Evolutionary conservation across 352 stramenopile species (phyloP).

Genomic region (Phytopythium litorale): DNA sequence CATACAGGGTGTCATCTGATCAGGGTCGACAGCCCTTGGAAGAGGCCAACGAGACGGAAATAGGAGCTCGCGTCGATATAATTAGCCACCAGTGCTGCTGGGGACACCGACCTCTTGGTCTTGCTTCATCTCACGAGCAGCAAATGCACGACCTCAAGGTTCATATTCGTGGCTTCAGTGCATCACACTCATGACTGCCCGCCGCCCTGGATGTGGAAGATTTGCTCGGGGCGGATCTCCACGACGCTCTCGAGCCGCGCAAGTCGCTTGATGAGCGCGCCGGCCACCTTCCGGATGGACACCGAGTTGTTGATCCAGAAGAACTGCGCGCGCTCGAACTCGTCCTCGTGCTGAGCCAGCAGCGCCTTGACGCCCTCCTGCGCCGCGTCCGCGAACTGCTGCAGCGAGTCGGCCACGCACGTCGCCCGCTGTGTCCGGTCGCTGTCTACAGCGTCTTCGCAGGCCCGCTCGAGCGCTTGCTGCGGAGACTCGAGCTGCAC

Average conservation of each 20-base stretch:
- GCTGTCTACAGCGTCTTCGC: slow-evolving; percentile 9
- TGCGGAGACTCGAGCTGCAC: slow-evolving; percentile 43
- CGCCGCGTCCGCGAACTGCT: slow-evolving; percentile 40
- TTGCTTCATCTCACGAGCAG: too few relatives aligned
- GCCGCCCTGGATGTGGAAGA: slow-evolving; percentile 30
- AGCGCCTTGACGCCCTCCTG: slow-evolving; percentile 46
- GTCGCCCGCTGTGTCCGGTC: slow-evolving; percentile 33
- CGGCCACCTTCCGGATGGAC: slow-evolving; percentile 33
- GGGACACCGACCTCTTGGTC: too few relatives aligned
- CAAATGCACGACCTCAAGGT: too few relatives aligned
- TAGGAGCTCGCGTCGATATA: background rate
- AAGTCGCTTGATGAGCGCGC: slow-evolving; percentile 34
- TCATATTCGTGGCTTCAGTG: too few relatives aligned
- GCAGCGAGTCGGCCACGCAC: slow-evolving; percentile 43
- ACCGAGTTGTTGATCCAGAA: slow-evolving; percentile 75
- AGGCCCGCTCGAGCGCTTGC: slow-evolving; percentile 26
- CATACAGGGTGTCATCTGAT: background rate
- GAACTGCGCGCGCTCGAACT: slow-evolving; percentile 34
- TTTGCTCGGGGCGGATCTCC: slow-evolving; percentile 37
- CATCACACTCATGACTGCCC: background rate
- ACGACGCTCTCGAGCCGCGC: slow-evolving; percentile 38
- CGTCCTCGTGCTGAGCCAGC: slow-evolving; percentile 18
- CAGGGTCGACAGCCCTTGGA: background rate
- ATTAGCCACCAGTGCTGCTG: background rate
- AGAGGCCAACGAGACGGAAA: background rate